Evolutionary conservation across 1,284 basidiomycete species (phyloP), one percentile per base, ranked within the genome.

Genomic region (Cystobasidium pallidum): DNA sequence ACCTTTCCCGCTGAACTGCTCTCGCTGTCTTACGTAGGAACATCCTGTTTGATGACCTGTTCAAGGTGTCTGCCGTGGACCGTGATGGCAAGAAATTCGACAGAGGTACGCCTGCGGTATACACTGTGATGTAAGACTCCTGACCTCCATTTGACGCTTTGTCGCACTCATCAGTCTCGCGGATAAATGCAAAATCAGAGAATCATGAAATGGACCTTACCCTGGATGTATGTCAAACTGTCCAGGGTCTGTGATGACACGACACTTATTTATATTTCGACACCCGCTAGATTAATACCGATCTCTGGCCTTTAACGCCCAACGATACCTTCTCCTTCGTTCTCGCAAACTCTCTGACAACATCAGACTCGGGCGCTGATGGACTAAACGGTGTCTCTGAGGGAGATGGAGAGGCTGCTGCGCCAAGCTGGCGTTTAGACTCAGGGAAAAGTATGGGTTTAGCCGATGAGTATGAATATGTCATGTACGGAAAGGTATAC

Each of bases 401-500:
- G n/a, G 84, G 85, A 3, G 73, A 75, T 47, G 86, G 86, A 28
- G 87, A 88, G 57, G 87, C 88, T 79, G 89, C 91, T 81, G 88
- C 91, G 75, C 83, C 86, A 67, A 86, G 91, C 79, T 86, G 91
- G 61, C 94, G 94, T 92, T 83, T 94, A 81, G 91, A 92, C 80
- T 90, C 92, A 82, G 87, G 91, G 66, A 91, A 91, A 3, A 85
- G 87, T 76, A 85, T 89, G 79, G 94, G 94, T 0, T 81, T 99
- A 36, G 94, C 97, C 75, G 91, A 94, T 74, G 94, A 98, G 77
- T 99, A 93, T 79, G 95, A 98, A 80, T 99, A 99, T 84, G 95
- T 99, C 76, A 97, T 98, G 94, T 94, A 92, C 80, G 95, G 95
- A 54, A 98, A 96, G 88, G 90, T 99, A 58, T 99, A 99, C 85